phyloP scores from a whole-genome alignment of 1,139 yeast genomes.

The Groenewaldozyma sp. region DNA sequence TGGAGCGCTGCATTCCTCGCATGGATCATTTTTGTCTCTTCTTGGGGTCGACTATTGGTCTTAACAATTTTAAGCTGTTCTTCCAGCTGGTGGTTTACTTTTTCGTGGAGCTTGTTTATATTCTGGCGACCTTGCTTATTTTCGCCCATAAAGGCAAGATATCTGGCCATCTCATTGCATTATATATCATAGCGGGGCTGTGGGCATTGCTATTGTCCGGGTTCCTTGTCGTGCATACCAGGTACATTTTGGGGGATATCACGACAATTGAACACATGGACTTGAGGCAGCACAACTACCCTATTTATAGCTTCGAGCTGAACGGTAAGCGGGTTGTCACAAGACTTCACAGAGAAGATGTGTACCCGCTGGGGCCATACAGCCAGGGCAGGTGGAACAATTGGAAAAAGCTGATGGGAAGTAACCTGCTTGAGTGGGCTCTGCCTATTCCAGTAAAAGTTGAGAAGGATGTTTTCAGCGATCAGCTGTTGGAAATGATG shows the following conservation, averaged over 20 bases:
- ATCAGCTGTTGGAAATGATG: conserved; percentile 16
- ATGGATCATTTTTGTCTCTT: conserved; percentile 86
- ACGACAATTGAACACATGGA: conserved; percentile 32
- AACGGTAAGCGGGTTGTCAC: conserved; percentile 23
- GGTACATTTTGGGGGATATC: conserved; percentile 22
- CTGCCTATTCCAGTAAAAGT: conserved; percentile 24
- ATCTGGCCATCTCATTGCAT: conserved; percentile 23
- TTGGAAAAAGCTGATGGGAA: conserved; percentile 29
- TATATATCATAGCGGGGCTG: conserved; percentile 24
- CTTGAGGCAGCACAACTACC: conserved; percentile 17
- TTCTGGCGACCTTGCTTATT: conserved; percentile 24
- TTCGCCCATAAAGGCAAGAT: conserved; percentile 19
- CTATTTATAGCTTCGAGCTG: conserved; percentile 24
- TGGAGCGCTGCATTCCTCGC: conserved; percentile 56
- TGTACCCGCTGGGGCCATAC: conserved; percentile 24
- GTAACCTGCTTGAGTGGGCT: conserved; percentile 27
- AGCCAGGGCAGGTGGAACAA: conserved; percentile 25
- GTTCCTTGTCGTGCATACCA: conserved; percentile 24
- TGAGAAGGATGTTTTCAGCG: conserved; percentile 15
- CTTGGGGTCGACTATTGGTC: conserved; percentile 83
- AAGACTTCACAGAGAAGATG: conserved; percentile 14
- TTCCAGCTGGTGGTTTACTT: conserved; percentile 58
- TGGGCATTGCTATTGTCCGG: conserved; percentile 19
- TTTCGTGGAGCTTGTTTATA: conserved; percentile 35
- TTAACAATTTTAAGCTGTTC: conserved; percentile 63